Base-by-base conservation (phyloP, 306 rosid genomes). In the Cicer pinnatifidum region DNA sequence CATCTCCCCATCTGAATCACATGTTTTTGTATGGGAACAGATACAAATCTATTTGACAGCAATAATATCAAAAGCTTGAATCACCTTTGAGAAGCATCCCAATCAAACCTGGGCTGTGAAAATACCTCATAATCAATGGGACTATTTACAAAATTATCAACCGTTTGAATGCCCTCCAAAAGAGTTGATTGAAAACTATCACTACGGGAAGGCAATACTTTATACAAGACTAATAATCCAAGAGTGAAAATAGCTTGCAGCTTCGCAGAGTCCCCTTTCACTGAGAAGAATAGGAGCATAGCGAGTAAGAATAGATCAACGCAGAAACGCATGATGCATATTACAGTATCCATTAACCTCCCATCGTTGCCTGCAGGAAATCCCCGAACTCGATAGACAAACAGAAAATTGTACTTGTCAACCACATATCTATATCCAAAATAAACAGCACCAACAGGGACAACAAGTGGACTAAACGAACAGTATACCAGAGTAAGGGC, bases 361-460 rank as follows among this genome's bases (percentile, higher is more conserved):
- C 98, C 98, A 11, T 94, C 98, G 10, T 94, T 94, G 80, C 98
- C 98, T 11, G 98, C 90, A 8, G 98, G 98, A 72, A 91, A 94
- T 69, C 98, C 98, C 9, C 88, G 70, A 43, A 94, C 96, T 79
- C 99, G 87, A 81, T 88, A 94, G 9, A 94, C 90, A 67, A 91
- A 94, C 67, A 94, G 88, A 71, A 94, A 91, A 85, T 94, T 91
- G 86, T 94, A 91, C 86, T 94, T 94, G 75, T 94, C 99, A 8
- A 94, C 99, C 68, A 94, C 91, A 54, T 91, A 94, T 82, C 97
- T 85, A 72, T 94, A 94, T 48, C 99, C 99, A 13, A 94, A 94
- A 80, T 94, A 94, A 19, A 90, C 75, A 4, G 90, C 93, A 12
- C 95, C 99, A 35, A 94, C 93, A 6, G 97, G 99, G 76, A 94